Conservation (phyloP, 2,329 filamentous ascomycete genomes). For the Fusarium sp. region DNA sequence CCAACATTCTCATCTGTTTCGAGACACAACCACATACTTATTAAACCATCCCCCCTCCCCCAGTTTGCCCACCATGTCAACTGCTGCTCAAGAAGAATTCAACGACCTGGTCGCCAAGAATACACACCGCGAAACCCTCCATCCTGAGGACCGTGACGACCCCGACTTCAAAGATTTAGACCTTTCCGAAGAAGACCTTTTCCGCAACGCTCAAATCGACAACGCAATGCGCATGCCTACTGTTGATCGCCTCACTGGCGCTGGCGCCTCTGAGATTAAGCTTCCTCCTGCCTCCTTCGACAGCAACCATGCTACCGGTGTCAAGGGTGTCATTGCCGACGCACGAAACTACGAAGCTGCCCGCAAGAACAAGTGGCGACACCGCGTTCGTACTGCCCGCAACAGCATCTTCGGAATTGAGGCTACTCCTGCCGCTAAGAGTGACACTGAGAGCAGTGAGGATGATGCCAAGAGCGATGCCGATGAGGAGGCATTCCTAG, state of each 20-base stretch:
- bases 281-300: constrained; percentile 73
- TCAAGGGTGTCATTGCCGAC: constrained; percentile 89
- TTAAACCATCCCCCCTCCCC: constrained; percentile 38
- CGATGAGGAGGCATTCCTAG: constrained; percentile 84
- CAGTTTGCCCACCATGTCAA: constrained; percentile 61
- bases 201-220: constrained; percentile 67
- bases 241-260: constrained; percentile 55
- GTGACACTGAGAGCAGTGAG: constrained; percentile 61
- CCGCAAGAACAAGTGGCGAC: constrained; percentile 66
- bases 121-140: constrained; percentile 57
- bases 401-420: constrained; percentile 66
- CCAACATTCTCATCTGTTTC: constrained; percentile 27
- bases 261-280: constrained; percentile 62
- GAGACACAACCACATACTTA: constrained; percentile 41
- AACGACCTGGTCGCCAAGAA: constrained; percentile 71
- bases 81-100: constrained; percentile 75
- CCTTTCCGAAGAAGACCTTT: constrained; percentile 66
- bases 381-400: constrained; percentile 63
- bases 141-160: constrained; percentile 70
- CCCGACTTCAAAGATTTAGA: constrained; percentile 62
- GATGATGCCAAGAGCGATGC: constrained; percentile 61
- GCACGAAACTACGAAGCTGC: constrained; percentile 81
- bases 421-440: constrained; percentile 45
- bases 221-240: constrained; percentile 74
- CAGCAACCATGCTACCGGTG: constrained; percentile 78